Conservation (phyloP, 441 rosid species). For the Erodium moschatum region DNA sequence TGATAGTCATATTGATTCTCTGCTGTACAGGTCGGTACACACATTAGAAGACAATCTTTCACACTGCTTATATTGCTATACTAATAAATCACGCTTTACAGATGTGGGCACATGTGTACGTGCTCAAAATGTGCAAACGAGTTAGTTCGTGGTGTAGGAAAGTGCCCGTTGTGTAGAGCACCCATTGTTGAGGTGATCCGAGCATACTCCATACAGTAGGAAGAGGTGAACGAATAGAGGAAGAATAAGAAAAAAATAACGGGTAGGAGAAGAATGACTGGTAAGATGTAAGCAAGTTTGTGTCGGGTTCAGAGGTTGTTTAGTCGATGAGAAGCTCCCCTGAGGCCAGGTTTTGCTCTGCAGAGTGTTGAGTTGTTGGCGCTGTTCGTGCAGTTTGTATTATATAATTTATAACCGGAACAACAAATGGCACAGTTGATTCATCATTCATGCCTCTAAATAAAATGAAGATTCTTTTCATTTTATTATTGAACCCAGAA, state of each 20-base stretch:
- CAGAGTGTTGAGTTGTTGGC: too few relatives aligned
- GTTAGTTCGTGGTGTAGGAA: constrained; percentile 73
- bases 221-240: constrained; percentile 11
- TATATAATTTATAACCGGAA: constrained; percentile 8
- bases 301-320: background rate
- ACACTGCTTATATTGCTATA: background rate
- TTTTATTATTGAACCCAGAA: too few relatives aligned
- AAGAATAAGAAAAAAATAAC: background rate
- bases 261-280: background rate
- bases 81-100: constrained; percentile 21
- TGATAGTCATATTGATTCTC: constrained; percentile 84
- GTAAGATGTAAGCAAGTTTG: constrained; percentile 16
- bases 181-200: constrained; percentile 85
- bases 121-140: constrained; percentile 89
- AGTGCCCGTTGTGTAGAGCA: constrained; percentile 93
- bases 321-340: constrained; percentile 12
- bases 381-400: constrained; percentile 24
- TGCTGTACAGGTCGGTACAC: constrained; percentile 63
- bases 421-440: constrained; percentile 33
- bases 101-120: constrained; percentile 99
- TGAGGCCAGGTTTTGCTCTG: constrained; percentile 1
- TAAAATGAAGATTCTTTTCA: too few relatives aligned
- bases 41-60: background rate
- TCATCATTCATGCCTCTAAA: constrained; percentile 11
- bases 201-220: constrained; percentile 87